These are phyloP conservation scores for Medicago lupulina DNA, from an alignment of 306 rosid genomes.

Conservation along the genomic window DNA sequence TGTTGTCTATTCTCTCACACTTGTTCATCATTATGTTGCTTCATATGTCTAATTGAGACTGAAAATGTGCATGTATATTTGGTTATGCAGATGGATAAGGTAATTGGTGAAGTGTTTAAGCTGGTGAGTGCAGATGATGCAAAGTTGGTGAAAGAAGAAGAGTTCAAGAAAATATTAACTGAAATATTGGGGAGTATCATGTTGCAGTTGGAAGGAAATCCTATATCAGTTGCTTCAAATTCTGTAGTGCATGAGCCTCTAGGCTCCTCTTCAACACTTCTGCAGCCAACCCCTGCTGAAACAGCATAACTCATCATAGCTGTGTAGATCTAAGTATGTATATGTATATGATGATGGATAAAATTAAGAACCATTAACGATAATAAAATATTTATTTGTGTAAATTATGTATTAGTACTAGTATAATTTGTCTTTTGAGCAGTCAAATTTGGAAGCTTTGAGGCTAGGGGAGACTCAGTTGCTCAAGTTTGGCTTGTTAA, in stretches of 20 bases:
- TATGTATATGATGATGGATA: conserved; percentile 2
- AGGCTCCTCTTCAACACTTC: conserved; percentile 73
- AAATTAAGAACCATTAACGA: not conserved
- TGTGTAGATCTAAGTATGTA: not conserved
- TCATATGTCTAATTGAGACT: not conserved
- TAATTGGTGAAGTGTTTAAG: conserved; percentile 58
- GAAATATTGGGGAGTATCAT: conserved; percentile 73
- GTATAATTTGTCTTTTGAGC: conserved; percentile 39
- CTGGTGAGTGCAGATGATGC: conserved; percentile 71
- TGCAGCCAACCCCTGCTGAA: conserved; percentile 63
- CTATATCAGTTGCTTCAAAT: conserved; percentile 73
- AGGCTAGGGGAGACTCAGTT: not conserved
- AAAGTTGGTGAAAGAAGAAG: conserved; percentile 75
- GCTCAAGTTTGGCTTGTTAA: not conserved
- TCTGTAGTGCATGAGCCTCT: conserved; percentile 93
- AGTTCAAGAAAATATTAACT: conserved; percentile 77
- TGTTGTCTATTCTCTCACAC: not conserved
- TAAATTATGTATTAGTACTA: conserved; percentile 19
- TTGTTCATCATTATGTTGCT: not conserved
- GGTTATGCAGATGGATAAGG: conserved; percentile 75
- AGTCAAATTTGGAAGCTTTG: conserved; percentile 15
- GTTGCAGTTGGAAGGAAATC: conserved; percentile 82
- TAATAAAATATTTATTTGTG: conserved; percentile 34
- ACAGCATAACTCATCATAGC: conserved; percentile 29
- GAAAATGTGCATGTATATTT: not conserved